phyloP scores from a whole-genome alignment of 768 basidiomycete genomes.

The Wakefieldia striispora region DNA sequence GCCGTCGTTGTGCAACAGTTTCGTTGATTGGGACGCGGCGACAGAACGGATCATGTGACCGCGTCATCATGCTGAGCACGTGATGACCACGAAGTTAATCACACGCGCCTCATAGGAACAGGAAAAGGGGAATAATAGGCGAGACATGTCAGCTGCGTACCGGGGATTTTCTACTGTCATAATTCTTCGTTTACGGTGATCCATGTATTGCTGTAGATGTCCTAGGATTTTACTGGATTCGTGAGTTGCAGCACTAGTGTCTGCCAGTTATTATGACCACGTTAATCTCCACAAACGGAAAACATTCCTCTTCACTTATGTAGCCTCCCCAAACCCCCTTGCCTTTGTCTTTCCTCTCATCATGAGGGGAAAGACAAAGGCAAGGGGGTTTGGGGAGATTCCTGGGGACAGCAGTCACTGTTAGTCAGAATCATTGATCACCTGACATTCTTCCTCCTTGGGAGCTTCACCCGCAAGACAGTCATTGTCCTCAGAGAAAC shows the following conservation, averaged over 20 bases:
- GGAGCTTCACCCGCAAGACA: not conserved
- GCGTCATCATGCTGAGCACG: constrained; percentile 6
- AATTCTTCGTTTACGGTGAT: not conserved
- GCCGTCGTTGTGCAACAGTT: not conserved
- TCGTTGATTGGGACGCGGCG: constrained; percentile 17
- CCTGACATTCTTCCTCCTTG: not conserved
- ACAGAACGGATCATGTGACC: constrained; percentile 18
- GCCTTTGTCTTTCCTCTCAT: not conserved
- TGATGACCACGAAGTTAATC: constrained; percentile 3
- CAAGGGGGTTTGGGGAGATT: too few species aligned
- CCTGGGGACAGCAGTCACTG: not conserved
- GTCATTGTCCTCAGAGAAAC: not conserved
- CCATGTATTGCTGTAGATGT: not conserved
- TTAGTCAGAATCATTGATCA: constrained; percentile 7
- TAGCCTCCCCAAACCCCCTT: not conserved
- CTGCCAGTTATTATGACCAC: constrained; percentile 13
- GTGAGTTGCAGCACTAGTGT: not conserved
- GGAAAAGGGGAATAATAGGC: constrained; percentile 8
- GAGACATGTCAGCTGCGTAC: constrained; percentile 10
- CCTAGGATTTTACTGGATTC: not conserved
- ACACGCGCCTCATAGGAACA: constrained; percentile 4
- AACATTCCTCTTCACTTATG: not conserved
- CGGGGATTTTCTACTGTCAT: not conserved
- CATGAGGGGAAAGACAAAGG: too few species aligned
- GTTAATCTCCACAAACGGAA: constrained; percentile 13